Base-by-base conservation (phyloP, 345 rosid genomes). In the Rhodomyrtus tomentosa region DNA sequence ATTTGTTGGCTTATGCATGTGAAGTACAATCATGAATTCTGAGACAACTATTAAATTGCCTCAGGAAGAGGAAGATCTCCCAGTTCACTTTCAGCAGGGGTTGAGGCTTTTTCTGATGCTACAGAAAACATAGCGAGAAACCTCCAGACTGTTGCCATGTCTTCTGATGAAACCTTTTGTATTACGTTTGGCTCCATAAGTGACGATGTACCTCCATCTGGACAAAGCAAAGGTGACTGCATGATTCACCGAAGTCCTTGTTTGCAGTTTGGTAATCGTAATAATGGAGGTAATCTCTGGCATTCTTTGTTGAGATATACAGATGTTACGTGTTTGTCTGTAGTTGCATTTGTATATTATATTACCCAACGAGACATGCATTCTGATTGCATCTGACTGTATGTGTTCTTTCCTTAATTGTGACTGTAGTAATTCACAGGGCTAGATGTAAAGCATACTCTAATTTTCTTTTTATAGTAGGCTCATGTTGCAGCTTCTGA, bases 241-340 rank as follows among this genome's bases (percentile, higher is more conserved):
- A 81, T 83, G 59, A 82, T 73, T 87, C 72, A 53, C 89, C 87
- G 80, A 74, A 83, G 56, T 84, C 83, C 87, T 87, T 89, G 94
- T 92, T 91, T 95, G 88, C 93, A 92, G 85, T 93, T 96, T 89
- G 98, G 96, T 81, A 90, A 90, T 84, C 94, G 91, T 84, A 94
- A 93, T 83, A 93, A 84, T 91, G 94, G 93, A 95, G 98, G 98
- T 96, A 91, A 85, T 84, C 84, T 87, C 54, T 55, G 45, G 79
- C 45, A 18, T 18, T 68, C 45, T 42, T 68, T 36, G 45, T 18
- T 68, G 79, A 18, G 79, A 36, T 32, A 20, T 62, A 32, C 74
- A 62, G 1, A 38, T 68, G 38, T 32, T 32, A 32, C 8, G 42
- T 68, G 58, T 73, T 49, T 80, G 25, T 52, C 80, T 48, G 29